These are phyloP conservation scores for Tetradesmus lagerheimii DNA, from an alignment of 139 green algal species.

Conservation along the genomic window DNA sequence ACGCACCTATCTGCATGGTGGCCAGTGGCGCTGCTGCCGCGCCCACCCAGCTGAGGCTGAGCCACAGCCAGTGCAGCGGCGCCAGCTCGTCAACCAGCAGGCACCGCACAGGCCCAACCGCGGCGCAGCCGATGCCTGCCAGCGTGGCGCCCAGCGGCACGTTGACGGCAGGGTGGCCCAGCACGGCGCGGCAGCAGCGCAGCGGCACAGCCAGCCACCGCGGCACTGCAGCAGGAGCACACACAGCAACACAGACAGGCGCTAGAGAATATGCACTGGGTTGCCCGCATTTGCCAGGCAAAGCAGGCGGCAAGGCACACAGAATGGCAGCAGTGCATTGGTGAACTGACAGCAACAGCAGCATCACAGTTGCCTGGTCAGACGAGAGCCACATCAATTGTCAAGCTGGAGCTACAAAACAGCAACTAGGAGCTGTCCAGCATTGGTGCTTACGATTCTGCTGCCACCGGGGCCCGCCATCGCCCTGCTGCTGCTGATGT, in stretches of 20 bases:
- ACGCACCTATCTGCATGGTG: constrained; percentile 49
- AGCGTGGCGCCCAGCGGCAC: constrained; percentile 34
- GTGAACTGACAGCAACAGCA: no score
- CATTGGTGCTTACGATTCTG: not conserved
- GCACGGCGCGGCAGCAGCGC: not conserved
- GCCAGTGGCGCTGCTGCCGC: constrained; percentile 45
- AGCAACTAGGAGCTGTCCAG: not conserved
- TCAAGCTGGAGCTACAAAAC: no score
- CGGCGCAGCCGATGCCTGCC: constrained; percentile 19
- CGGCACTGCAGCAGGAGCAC: not conserved
- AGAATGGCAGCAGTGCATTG: not conserved
- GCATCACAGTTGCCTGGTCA: not conserved
- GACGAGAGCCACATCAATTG: not conserved
- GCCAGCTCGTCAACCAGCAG: constrained; percentile 37
- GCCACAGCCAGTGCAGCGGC: constrained; percentile 46
- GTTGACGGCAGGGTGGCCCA: constrained; percentile 43
- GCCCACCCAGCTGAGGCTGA: constrained; percentile 36
- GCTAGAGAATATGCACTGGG: not conserved
- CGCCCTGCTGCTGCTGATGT: not conserved
- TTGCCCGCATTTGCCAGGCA: no score
- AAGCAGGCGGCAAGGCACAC: not conserved
- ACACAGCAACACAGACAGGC: not conserved
- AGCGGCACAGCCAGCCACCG: not conserved
- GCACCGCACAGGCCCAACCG: constrained; percentile 29
- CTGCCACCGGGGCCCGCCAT: not conserved